These are phyloP conservation scores for Angomonas deanei DNA, from an alignment of 208 protist genomes.

Conservation along the genomic window DNA sequence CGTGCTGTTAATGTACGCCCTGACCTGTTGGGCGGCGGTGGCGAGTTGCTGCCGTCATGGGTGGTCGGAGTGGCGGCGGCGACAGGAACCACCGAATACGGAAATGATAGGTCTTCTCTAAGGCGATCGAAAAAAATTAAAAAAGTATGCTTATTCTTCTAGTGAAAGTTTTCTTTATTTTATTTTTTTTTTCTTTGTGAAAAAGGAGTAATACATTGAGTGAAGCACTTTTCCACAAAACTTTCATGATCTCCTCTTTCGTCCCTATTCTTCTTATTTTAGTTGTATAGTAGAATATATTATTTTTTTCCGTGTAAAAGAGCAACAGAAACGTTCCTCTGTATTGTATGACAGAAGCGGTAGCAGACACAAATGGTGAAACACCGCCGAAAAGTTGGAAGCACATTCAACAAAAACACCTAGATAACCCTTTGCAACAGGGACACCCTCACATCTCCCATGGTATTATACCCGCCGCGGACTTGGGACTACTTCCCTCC, in stretches of 20 bases:
- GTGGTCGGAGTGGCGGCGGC: neutral
- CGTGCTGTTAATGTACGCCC: conserved; percentile 14
- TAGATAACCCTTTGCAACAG: too few relatives aligned
- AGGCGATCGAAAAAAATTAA: neutral
- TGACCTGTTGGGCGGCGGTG: neutral
- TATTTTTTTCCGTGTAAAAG: neutral
- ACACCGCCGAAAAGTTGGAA: conserved; percentile 1
- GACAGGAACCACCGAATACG: neutral
- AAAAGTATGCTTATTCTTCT: too few relatives aligned
- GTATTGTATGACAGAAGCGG: neutral
- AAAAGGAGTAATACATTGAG: neutral
- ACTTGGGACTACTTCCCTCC: neutral
- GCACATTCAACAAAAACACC: neutral
- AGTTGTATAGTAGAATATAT: neutral
- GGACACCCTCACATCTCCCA: too few relatives aligned
- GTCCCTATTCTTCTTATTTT: neutral
- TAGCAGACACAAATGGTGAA: neutral
- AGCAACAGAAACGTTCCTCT: neutral
- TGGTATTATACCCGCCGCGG: too few relatives aligned
- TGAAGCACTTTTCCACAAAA: neutral
- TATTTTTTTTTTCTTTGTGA: neutral
- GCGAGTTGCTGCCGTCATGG: neutral
- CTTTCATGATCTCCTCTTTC: neutral
- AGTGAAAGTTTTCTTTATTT: neutral
- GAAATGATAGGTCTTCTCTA: neutral